Conservation (phyloP, 2,329 filamentous ascomycete species). For the Hymenoscyphus linearis region DNA sequence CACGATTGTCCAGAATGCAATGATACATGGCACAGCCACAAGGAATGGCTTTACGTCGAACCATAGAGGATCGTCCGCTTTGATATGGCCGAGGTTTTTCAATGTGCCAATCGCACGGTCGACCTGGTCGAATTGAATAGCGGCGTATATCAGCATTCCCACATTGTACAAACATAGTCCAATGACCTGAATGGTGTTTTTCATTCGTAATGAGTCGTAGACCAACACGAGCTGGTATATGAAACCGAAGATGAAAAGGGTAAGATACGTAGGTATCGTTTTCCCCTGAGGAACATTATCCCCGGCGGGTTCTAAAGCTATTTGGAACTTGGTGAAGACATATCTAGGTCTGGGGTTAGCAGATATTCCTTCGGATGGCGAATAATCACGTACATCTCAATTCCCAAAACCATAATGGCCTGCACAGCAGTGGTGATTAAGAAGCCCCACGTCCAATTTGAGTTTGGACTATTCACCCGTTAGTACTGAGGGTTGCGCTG, state of each 20-base stretch:
- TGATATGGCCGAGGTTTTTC: constrained; percentile 34
- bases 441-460: constrained; percentile 85
- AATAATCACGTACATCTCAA: constrained; percentile 68
- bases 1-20: constrained; percentile 67
- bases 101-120: constrained; percentile 62
- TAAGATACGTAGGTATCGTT: constrained; percentile 90
- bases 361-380: not conserved
- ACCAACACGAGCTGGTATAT: constrained; percentile 85
- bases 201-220: constrained; percentile 87
- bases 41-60: constrained; percentile 65
- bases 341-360: constrained; percentile 48
- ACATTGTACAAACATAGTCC: constrained; percentile 90
- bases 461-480: constrained; percentile 50
- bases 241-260: constrained; percentile 96
- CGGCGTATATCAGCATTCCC: constrained; percentile 85
- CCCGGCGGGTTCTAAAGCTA: constrained; percentile 45
- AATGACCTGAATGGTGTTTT: constrained; percentile 98
- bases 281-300: constrained; percentile 51
- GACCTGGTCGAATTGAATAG: constrained; percentile 90
- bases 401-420: constrained; percentile 71
- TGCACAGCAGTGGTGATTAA: constrained; percentile 69
- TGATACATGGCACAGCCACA: constrained; percentile 78
- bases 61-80: constrained; percentile 53
- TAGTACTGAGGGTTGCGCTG: not conserved
- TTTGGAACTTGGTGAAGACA: constrained; percentile 83